Evolutionary conservation across 2,329 filamentous ascomycete species (phyloP).

Genomic region (Claviceps purpurea): DNA sequence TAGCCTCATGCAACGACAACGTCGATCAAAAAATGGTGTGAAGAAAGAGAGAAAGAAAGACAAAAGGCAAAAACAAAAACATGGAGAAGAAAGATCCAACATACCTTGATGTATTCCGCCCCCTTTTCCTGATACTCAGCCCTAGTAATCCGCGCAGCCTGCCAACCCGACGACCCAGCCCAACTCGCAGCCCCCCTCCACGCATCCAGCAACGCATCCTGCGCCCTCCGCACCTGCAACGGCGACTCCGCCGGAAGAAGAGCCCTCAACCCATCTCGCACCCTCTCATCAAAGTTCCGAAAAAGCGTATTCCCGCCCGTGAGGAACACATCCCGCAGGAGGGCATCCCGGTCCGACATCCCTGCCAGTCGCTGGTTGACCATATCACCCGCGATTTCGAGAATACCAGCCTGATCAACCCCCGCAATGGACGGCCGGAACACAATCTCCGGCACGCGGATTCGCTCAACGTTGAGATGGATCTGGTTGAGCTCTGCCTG

Average conservation of each 20-base stretch:
- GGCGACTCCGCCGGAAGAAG: slow-evolving; percentile 56
- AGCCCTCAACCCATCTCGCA: slow-evolving; percentile 58
- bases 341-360: slow-evolving; percentile 45
- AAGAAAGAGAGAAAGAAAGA: not conserved
- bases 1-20: too few relatives aligned
- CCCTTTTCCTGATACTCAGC: slow-evolving; percentile 90
- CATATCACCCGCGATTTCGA: slow-evolving; percentile 86
- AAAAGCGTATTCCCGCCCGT: slow-evolving; percentile 91
- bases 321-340: slow-evolving; percentile 79
- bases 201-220: slow-evolving; percentile 69
- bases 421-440: slow-evolving; percentile 89
- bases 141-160: slow-evolving; percentile 53
- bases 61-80: not conserved
- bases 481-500: slow-evolving; percentile 74
- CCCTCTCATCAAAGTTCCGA: slow-evolving; percentile 69
- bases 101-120: slow-evolving; percentile 78
- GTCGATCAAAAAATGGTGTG: not conserved
- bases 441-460: slow-evolving; percentile 83
- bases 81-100: slow-evolving; percentile 10
- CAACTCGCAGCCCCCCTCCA: slow-evolving; percentile 89
- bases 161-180: slow-evolving; percentile 51
- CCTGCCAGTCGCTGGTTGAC: slow-evolving; percentile 64
- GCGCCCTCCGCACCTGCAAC: slow-evolving; percentile 59
- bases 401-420: slow-evolving; percentile 81
- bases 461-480: slow-evolving; percentile 92